Evolutionary conservation across 1,284 basidiomycete species (phyloP).

Genomic region (Kalmanozyma brasiliensis): DNA sequence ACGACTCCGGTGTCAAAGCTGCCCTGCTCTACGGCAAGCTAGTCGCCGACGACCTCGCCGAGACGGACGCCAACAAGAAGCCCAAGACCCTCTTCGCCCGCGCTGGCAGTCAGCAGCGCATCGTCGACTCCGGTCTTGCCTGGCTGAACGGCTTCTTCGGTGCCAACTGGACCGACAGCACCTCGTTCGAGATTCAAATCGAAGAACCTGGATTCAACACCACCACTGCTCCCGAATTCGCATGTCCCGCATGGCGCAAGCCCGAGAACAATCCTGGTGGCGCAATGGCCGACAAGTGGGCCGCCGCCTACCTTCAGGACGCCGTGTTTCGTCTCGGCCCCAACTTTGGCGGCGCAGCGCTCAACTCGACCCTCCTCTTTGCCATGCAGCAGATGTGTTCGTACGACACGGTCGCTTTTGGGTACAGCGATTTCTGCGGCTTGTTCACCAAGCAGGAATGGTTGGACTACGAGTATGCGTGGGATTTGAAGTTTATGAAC

Average conservation of each 20-base stretch:
- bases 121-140: constrained; percentile 61
- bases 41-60: constrained; percentile 27
- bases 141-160: constrained; percentile 59
- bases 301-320: constrained; percentile 55
- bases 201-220: constrained; percentile 62
- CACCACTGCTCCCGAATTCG: constrained; percentile 63
- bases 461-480: constrained; percentile 83
- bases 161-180: constrained; percentile 35
- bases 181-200: constrained; percentile 63
- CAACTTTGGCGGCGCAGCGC: constrained; percentile 39
- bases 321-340: constrained; percentile 56
- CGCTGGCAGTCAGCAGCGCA: constrained; percentile 64
- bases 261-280: constrained; percentile 25
- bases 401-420: constrained; percentile 81
- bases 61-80: constrained; percentile 16
- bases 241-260: constrained; percentile 39
- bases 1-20: constrained; percentile 54
- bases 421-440: constrained; percentile 87
- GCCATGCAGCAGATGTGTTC: constrained; percentile 65
- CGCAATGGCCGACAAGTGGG: constrained; percentile 48
- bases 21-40: constrained; percentile 54
- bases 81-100: constrained; percentile 58
- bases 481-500: constrained; percentile 70
- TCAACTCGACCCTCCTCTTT: constrained; percentile 47
- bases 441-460: constrained; percentile 90